Evolutionary conservation across 2,329 filamentous ascomycete genomes (phyloP).

Genomic region (Epichloe baconii): DNA sequence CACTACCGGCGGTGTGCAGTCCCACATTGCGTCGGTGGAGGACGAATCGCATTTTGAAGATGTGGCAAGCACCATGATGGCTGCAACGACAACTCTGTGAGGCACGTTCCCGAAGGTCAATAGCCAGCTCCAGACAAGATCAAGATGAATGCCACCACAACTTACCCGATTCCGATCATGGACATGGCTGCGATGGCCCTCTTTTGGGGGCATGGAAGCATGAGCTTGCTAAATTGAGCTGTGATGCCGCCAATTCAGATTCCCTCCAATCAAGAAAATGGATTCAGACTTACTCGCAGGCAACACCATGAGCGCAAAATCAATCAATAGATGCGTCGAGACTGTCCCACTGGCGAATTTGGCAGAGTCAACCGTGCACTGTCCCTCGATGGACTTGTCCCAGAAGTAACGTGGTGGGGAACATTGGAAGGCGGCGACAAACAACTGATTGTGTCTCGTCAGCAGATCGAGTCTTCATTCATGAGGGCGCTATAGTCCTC

Average conservation of each 20-base stretch:
- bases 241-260: not conserved
- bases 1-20: not conserved
- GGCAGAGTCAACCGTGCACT: conserved; percentile 3
- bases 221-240: not conserved
- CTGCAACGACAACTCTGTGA: not conserved
- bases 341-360: conserved; percentile 4
- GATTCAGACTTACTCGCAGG: not conserved
- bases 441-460: not conserved
- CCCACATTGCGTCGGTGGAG: not conserved
- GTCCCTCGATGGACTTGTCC: conserved; percentile 4
- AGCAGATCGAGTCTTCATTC: not conserved
- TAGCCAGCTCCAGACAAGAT: not conserved
- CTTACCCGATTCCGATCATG: not conserved
- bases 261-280: not conserved
- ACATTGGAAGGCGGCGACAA: not conserved
- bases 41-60: not conserved
- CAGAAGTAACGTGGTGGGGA: not conserved
- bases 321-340: not conserved
- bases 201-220: not conserved
- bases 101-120: not conserved
- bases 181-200: conserved; percentile 1
- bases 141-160: not conserved
- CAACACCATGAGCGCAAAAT: not conserved
- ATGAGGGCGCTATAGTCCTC: too few species aligned
- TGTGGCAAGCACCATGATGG: not conserved